Base-by-base conservation (phyloP, 495 filamentous ascomycete genomes). In the Neurospora intermedia region DNA sequence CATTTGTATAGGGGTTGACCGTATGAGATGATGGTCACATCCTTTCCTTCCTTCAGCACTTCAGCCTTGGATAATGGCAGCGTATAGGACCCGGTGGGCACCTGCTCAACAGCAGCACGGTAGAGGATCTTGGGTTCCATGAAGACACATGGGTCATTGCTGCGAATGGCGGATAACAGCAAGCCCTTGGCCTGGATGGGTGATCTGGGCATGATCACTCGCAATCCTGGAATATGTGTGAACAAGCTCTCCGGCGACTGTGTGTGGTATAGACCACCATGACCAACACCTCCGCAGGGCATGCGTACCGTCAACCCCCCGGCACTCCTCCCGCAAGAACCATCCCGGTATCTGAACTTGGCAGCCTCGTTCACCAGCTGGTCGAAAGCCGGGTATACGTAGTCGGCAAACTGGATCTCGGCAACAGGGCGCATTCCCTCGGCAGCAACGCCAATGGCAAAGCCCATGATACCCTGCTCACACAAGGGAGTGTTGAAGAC, bases 371-470 rank as follows among this genome's bases (percentile, higher is more conserved):
- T 98, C 74, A 98, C 94, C 46, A 99, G 86, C 87, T 99, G 96
- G 79, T 99, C 96, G 75, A 98, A 98, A 1, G 96, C 94, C 3
- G 96, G 96, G 81, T 91, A 98, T 54, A 99, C 90, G 81, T 99
- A 99, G 82, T 99, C 96, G 43, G 96, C 96, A 78, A 99, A 99
- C 82, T 99, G 96, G 70, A 99, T 96, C 83, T 99, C 96, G 2
- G 96, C 95, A 20, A 99, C 89, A 0, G 96, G 92, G 70, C 91
- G 92, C 92, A 97, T 93, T 7, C 96, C 96, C 82, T 97, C 91
- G 23, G 93, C 91, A 0, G 95, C 95, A 20, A 90, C 88, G 2
- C 96, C 96, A 77, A 97, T 93, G 13, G 91, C 96, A 77, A 98
- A 98, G 0, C 96, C 96, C 70, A 95, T 88, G 76, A 99, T 97